Evolutionary conservation across 2,329 filamentous ascomycete species (phyloP).

Genomic region (Plectosphaerella cucumerina): DNA sequence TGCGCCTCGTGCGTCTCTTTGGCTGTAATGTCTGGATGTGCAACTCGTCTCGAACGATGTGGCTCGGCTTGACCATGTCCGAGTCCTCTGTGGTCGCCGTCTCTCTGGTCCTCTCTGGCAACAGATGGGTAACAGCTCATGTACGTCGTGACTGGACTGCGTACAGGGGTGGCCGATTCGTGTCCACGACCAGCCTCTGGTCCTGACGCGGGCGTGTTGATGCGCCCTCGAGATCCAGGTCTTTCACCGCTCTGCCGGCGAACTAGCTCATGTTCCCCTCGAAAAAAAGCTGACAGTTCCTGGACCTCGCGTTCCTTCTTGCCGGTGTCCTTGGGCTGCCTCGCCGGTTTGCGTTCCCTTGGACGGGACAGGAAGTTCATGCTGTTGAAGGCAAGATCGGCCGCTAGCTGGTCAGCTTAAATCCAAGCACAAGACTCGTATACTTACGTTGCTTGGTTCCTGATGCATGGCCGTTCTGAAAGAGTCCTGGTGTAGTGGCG

Average conservation of each 20-base stretch:
- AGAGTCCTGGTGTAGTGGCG: conserved; percentile 34
- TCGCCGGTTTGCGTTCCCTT: conserved; percentile 10
- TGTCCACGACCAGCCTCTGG: no score
- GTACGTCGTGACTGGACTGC: conserved; percentile 11
- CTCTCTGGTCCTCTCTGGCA: no score
- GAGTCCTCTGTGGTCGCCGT: no score
- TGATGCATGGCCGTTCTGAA: conserved; percentile 32
- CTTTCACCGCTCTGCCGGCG: no score
- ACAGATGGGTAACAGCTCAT: conserved; percentile 17
- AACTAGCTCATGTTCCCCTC: no score
- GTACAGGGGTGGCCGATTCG: background rate
- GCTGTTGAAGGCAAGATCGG: conserved; percentile 10
- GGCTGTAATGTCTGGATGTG: no score
- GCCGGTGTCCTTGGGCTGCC: conserved; percentile 16
- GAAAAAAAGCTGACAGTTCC: conserved; percentile 31
- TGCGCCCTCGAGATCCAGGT: no score
- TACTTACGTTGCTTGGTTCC: conserved; percentile 24
- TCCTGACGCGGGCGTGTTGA: no score
- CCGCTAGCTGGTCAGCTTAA: background rate
- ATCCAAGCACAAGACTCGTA: background rate
- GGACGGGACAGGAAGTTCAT: conserved; percentile 10
- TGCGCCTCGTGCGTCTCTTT: no score
- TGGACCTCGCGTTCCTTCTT: conserved; percentile 27
- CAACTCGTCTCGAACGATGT: no score
- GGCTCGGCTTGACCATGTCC: no score